phyloP scores from a whole-genome alignment of 2,329 filamentous ascomycete genomes.

The Trematosphaeria pertusa region DNA sequence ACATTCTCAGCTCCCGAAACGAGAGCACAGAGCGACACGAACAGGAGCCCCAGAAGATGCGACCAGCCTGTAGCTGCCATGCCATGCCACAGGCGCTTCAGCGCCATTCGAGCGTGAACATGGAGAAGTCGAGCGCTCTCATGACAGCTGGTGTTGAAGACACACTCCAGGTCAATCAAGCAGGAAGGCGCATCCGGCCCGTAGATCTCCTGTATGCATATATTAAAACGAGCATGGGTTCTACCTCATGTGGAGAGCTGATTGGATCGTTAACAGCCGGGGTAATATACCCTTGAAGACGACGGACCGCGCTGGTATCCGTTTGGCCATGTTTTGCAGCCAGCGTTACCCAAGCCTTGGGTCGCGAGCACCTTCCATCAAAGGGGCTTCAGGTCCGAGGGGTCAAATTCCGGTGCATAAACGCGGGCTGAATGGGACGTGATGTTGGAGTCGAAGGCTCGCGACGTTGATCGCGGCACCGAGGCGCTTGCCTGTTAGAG shows the following conservation, averaged over 20 bases:
- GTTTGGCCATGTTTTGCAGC: neutral
- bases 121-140: neutral
- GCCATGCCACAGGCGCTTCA: neutral
- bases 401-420: no score
- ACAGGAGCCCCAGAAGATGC: neutral
- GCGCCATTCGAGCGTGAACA: neutral
- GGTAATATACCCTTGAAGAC: no score
- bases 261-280: no score
- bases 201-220: neutral
- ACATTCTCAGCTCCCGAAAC: constrained; percentile 7
- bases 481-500: no score
- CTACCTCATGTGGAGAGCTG: no score
- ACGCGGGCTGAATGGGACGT: no score
- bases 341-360: neutral
- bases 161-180: neutral
- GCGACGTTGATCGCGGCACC: no score
- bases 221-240: neutral
- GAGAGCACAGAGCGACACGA: constrained; percentile 1
- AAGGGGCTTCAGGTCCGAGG: no score
- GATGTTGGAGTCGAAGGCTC: no score
- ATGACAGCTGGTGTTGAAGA: neutral
- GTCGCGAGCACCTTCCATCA: no score
- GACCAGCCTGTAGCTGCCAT: constrained; percentile 6
- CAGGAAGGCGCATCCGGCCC: neutral
- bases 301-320: no score